Evolutionary conservation across 768 basidiomycete genomes (phyloP).

Genomic region (Russula sp.): DNA sequence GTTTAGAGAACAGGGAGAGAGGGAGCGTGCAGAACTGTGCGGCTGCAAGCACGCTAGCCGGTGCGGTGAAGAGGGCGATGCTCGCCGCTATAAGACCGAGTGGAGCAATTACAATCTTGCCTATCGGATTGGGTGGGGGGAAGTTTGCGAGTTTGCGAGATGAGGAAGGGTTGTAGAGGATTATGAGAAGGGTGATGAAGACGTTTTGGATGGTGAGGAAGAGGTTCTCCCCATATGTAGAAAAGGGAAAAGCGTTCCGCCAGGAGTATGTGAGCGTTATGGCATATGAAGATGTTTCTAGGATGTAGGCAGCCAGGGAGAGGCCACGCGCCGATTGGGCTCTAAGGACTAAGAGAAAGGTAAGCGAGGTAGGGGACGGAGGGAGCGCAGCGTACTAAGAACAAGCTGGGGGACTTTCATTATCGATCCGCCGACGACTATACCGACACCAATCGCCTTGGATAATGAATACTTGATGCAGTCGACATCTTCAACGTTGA

Average conservation of each 20-base stretch:
- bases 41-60: slow-evolving; percentile 52
- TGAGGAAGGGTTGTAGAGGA: slow-evolving; percentile 53
- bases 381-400: slow-evolving; percentile 56
- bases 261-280: slow-evolving; percentile 87
- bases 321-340: slow-evolving; percentile 82
- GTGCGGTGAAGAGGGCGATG: slow-evolving; percentile 47
- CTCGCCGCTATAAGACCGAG: slow-evolving; percentile 39
- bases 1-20: slow-evolving; percentile 85
- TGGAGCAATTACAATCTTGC: slow-evolving; percentile 37
- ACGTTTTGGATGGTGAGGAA: slow-evolving; percentile 90
- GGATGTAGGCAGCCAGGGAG: slow-evolving; percentile 78
- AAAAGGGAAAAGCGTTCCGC: slow-evolving; percentile 86
- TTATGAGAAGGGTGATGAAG: slow-evolving; percentile 84
- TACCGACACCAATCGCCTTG: slow-evolving; percentile 88
- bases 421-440: slow-evolving; percentile 88
- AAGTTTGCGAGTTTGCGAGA: slow-evolving; percentile 29
- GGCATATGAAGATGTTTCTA: slow-evolving; percentile 88
- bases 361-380: neutral
- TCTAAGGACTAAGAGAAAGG: slow-evolving; percentile 51
- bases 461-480: slow-evolving; percentile 92
- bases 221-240: slow-evolving; percentile 95
- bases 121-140: slow-evolving; percentile 30
- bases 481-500: slow-evolving; percentile 68
- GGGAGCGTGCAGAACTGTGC: slow-evolving; percentile 88
- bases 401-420: slow-evolving; percentile 96